A percentile compares a stretch with the other conserved stretches of the same genome.
phyloP scores from a whole-genome alignment of 768 basidiomycete species.

The Tulasnella sp. region DNA sequence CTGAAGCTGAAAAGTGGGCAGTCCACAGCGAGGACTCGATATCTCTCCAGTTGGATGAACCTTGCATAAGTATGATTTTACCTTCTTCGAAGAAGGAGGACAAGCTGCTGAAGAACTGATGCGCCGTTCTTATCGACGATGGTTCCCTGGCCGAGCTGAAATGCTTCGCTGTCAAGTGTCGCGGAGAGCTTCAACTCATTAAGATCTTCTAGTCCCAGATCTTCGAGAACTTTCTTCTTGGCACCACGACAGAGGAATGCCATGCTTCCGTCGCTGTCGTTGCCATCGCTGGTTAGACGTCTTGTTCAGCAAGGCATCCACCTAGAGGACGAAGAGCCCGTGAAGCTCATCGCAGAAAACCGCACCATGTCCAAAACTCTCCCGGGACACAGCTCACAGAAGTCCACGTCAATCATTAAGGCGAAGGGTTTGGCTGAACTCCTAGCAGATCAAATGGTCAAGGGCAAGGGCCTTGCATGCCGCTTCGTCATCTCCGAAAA shows the following conservation, averaged over 20 bases:
- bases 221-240: constrained; percentile 94
- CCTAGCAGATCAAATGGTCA: constrained; percentile 96
- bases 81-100: constrained; percentile 99
- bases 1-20: constrained; percentile 70
- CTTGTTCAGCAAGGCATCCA: constrained; percentile 76
- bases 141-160: constrained; percentile 96
- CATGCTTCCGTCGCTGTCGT: constrained; percentile 76
- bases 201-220: constrained; percentile 99
- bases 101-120: constrained; percentile 95
- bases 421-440: constrained; percentile 93
- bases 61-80: constrained; percentile 97
- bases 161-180: constrained; percentile 96
- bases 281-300: constrained; percentile 97
- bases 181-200: constrained; percentile 95
- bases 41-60: constrained; percentile 98
- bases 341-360: constrained; percentile 98
- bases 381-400: constrained; percentile 91
- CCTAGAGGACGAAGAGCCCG: constrained; percentile 82
- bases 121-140: constrained; percentile 97
- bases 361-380: constrained; percentile 95
- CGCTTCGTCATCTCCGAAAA: constrained; percentile 97
- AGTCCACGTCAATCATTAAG: constrained; percentile 96
- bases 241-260: constrained; percentile 87
- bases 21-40: constrained; percentile 95
- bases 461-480: constrained; percentile 97